phyloP scores from a whole-genome alignment of 2,329 filamentous ascomycete species.

The Drechslerella coelobrocha region DNA sequence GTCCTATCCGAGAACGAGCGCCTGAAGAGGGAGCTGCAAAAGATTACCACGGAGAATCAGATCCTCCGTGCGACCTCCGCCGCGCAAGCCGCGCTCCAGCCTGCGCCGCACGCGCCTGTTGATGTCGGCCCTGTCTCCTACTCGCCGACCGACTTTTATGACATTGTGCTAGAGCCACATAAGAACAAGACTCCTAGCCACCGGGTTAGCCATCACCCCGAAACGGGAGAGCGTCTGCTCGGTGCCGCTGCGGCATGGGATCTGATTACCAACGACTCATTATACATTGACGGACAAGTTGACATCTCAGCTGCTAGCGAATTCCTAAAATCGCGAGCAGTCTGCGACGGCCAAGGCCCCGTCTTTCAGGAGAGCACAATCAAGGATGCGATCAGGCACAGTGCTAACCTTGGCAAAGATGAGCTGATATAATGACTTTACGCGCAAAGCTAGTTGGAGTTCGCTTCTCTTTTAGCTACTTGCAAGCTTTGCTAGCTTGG shows the following conservation, averaged over 20 bases:
- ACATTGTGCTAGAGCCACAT: conserved; percentile 68
- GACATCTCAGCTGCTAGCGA: conserved; percentile 84
- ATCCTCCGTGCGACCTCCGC: conserved; percentile 80
- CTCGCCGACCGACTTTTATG: conserved; percentile 75
- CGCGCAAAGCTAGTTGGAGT: conserved; percentile 57
- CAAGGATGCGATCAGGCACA: conserved; percentile 75
- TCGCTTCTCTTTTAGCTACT: conserved; percentile 39
- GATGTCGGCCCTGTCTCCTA: conserved; percentile 74
- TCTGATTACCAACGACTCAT: conserved; percentile 78
- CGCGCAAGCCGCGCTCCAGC: conserved; percentile 60
- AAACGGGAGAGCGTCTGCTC: conserved; percentile 71
- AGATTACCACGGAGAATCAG: conserved; percentile 87
- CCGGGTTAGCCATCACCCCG: conserved; percentile 70
- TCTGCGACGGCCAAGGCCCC: conserved; percentile 85
- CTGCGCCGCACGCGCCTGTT: conserved; percentile 60
- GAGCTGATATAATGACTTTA: conserved; percentile 66
- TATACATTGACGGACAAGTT: conserved; percentile 77
- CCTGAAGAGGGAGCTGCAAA: conserved; percentile 81
- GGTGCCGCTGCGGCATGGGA: conserved; percentile 87
- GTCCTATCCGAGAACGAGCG: conserved; percentile 84
- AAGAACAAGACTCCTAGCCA: conserved; percentile 70
- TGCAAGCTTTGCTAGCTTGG: conserved; percentile 14
- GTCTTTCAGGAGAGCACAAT: conserved; percentile 83
- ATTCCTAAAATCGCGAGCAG: conserved; percentile 73
- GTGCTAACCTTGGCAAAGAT: conserved; percentile 77